Percentiles rank a stretch among this genome's conserved stretches.
phyloP scores from a whole-genome alignment of 371 early-diverging fungal genomes.

The Coemansia sp. region DNA sequence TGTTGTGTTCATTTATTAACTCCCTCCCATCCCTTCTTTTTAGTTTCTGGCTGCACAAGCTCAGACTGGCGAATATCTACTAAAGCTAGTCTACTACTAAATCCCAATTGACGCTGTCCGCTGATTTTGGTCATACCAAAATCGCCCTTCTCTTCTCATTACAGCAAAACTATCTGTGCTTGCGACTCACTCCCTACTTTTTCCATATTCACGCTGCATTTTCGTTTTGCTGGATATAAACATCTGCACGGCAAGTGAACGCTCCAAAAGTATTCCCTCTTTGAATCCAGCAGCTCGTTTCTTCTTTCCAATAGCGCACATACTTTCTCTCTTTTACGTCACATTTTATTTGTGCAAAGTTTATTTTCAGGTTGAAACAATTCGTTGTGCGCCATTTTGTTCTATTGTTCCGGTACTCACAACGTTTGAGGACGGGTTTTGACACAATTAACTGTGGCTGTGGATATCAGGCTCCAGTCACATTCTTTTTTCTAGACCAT shows the following conservation, averaged over 20 bases:
- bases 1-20: neutral
- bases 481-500: neutral
- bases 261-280: neutral
- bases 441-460: neutral
- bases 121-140: constrained; percentile 4
- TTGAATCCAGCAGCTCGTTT: neutral
- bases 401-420: neutral
- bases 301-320: neutral
- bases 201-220: neutral
- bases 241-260: neutral
- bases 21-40: neutral
- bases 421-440: neutral
- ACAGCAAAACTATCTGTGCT: neutral
- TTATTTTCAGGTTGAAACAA: neutral
- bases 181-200: neutral
- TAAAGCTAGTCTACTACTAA: neutral
- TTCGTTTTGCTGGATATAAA: constrained; percentile 1
- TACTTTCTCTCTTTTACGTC: neutral
- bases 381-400: neutral
- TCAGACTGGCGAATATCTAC: neutral
- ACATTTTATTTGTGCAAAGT: neutral
- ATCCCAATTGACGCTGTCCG: neutral
- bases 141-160: neutral
- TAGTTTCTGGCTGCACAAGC: neutral
- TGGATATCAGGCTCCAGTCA: neutral